Evolutionary conservation across 257 asterid genomes (phyloP), one percentile per base, ranked within the genome.

Genomic region (Scutellaria galericulata): DNA sequence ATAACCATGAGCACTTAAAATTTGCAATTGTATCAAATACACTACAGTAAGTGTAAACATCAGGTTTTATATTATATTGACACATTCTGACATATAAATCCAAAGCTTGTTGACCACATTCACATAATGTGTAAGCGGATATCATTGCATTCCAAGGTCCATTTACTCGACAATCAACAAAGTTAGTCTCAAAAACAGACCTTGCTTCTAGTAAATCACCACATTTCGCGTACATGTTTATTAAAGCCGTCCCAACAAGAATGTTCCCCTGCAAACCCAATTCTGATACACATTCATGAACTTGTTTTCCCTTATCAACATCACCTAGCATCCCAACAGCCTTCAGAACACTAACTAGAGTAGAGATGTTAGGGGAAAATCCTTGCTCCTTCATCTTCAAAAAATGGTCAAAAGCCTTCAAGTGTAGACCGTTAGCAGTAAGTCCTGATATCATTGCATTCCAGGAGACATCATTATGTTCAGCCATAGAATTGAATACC

Each of bases 121-220:
- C 63, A 63, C 78, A 57, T 18, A 39, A 70, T 50, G 80, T 35
- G 56, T 74, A 86, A 71, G 82, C 87, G 62, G 86, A 66, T 64
- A 86, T 82, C 86, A 84, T 84, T 6, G 87, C 86, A 68, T 86
- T 86, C 92, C 92, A 84, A 9, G 88, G 87, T 68, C 80, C 82
- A 65, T 86, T 86, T 5, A 13, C 69, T 75, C 71, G 64, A 69
- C 77, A 75, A 52, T 76, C 61, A 39, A 71, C 71, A 57, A 84
- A 79, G 44, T 73, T 73, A 42, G 9, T 35, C 24, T 76, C 40
- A 42, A 82, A 82, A 72, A 82, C 77, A 75, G 85, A 73, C 74
- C 81, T 68, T 42, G 88, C 89, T 68, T 81, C 77, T 18, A 15
- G 5, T 73, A 84, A 70, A 74, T 79, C 70, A 57, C 86, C 86